Base-by-base conservation (phyloP, 1,284 basidiomycete species). In the Ustilago lituana region DNA sequence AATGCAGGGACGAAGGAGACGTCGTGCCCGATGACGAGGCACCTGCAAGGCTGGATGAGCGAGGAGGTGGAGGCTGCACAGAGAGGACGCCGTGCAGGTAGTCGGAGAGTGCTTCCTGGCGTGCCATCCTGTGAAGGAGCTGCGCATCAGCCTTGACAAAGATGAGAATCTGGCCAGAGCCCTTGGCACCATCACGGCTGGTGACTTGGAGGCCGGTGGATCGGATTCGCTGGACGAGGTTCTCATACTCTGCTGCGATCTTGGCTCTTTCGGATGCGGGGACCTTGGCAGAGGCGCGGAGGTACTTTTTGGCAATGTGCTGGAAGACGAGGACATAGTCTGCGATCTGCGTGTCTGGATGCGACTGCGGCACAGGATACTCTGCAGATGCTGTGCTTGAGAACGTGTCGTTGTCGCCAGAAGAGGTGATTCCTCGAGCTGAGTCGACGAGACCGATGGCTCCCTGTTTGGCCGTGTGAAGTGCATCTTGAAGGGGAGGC, bases 321-420 rank as follows among this genome's bases (percentile, higher is more conserved):
- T 79, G 66, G 51, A 79, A 79, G 35, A 76, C 67, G 39, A 79
- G 59, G 1, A 77, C 73, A 39, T 73, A 69, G 50, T 79, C 77
- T 31, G 76, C 77, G 23, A 71, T 43, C 47, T 71, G 68, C 15
- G 67, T 50, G 40, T 59, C 54, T 6, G 53, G 40, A 14, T 56
- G 44, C 12, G 61, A 62, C 12, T 70, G 61, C 1, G 67, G 67
- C 2, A 65, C n/a, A 1, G 67, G 62, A 36, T 61, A 61, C 14
- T 48, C 43, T 31, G 41, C 3, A 1, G 38, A 12, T 9, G 38
- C 20, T n/a, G 55, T 43, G 12, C 39, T 6, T 14, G 24, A 10
- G 11, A 35, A 23, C 1, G 39, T 31, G 39, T 2, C 26, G 17
- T 31, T n/a, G 19, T 37, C n/a, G 20, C 11, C n/a, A n/a, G n/a